Conservation (phyloP, 805 yeast genomes). For the Metschnikowia matae region DNA sequence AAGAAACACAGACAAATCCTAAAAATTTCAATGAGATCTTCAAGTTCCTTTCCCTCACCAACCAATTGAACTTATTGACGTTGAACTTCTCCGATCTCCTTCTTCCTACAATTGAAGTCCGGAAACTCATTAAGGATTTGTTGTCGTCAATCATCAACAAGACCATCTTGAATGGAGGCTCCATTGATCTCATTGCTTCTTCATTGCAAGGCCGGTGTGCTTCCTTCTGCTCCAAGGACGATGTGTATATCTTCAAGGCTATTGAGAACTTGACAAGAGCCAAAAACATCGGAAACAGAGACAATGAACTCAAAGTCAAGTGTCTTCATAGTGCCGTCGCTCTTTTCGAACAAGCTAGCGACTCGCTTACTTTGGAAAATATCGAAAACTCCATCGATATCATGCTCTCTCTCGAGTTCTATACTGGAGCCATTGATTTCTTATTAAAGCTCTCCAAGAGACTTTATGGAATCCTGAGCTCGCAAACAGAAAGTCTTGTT, state of each 20-base stretch:
- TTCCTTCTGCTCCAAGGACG: constrained; percentile 89
- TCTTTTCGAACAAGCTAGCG: constrained; percentile 75
- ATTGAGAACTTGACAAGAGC: constrained; percentile 89
- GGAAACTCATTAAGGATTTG: constrained; percentile 74
- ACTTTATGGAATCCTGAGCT: constrained; percentile 31
- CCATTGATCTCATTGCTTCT: constrained; percentile 84
- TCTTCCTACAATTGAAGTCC: constrained; percentile 60
- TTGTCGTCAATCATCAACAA: constrained; percentile 85
- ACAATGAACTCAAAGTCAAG: constrained; percentile 60
- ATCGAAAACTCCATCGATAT: constrained; percentile 76
- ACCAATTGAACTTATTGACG: constrained; percentile 62
- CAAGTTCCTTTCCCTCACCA: constrained; percentile 61
- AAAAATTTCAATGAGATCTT: constrained; percentile 60
- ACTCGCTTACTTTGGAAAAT: constrained; percentile 71
- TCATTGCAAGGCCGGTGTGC: constrained; percentile 91
- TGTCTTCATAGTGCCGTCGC: constrained; percentile 72
- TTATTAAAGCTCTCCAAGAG: constrained; percentile 72
- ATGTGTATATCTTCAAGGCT: constrained; percentile 90
- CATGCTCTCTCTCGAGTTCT: constrained; percentile 73
- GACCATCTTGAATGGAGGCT: constrained; percentile 85
- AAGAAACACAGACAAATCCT: constrained; percentile 52
- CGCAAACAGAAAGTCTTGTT: constrained; percentile 4
- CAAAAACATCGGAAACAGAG: constrained; percentile 65
- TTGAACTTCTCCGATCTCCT: constrained; percentile 74
- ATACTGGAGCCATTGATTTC: constrained; percentile 81